A percentile compares a stretch with the other conserved stretches of the same genome.
Conservation (phyloP, 2,329 filamentous ascomycete genomes). For the Colletotrichum lini region DNA sequence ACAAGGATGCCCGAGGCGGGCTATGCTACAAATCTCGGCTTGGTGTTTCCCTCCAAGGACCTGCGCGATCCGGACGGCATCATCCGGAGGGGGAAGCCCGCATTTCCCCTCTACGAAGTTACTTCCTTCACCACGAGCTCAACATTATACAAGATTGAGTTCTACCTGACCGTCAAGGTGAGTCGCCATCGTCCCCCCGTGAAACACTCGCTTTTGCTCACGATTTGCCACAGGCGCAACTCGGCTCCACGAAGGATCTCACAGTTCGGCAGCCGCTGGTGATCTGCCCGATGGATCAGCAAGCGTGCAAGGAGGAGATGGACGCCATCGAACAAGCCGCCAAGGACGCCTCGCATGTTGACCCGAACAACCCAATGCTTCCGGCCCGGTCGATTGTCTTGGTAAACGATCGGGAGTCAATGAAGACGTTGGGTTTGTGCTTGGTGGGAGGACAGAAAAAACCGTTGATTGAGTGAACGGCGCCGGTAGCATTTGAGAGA, state of each 20-base stretch:
- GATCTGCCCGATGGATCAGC: constrained; percentile 94
- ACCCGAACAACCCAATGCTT: constrained; percentile 92
- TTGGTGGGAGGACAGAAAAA: constrained; percentile 76
- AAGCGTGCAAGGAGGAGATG: constrained; percentile 98
- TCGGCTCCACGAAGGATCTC: constrained; percentile 91
- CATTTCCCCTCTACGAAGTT: constrained; percentile 91
- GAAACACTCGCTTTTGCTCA: constrained; percentile 41
- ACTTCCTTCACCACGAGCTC: constrained; percentile 94
- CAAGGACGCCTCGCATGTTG: constrained; percentile 90
- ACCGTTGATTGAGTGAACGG: constrained; percentile 71
- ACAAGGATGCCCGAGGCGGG: constrained; percentile 91
- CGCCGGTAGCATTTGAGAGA: not conserved
- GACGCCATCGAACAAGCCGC: constrained; percentile 97
- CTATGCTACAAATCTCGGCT: constrained; percentile 91
- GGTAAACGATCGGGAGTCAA: constrained; percentile 78
- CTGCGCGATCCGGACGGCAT: constrained; percentile 89
- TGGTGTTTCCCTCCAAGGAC: constrained; percentile 93
- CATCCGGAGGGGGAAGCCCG: constrained; percentile 85
- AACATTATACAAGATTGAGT: constrained; percentile 97
- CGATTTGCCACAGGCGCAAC: constrained; percentile 75
- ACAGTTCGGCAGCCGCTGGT: constrained; percentile 92
- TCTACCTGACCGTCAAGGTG: constrained; percentile 95
- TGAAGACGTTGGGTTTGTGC: constrained; percentile 74
- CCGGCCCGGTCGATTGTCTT: constrained; percentile 87
- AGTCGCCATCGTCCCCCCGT: not conserved